phyloP scores from a whole-genome alignment of 352 stramenopile species.

The Phytopythium aichiense region DNA sequence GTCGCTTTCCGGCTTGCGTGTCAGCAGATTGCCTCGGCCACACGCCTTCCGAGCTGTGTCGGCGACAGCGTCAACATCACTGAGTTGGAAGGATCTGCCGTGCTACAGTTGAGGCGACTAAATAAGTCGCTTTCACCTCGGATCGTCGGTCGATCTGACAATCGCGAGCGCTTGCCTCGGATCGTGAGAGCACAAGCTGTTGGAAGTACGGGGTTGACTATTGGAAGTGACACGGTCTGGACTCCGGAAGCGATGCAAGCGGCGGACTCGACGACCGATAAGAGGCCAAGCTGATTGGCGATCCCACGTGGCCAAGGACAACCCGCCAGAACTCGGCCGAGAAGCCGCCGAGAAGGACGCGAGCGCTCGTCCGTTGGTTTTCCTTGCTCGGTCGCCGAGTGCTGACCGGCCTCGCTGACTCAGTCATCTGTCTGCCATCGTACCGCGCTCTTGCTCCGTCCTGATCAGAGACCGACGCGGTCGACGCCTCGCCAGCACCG shows the following conservation, averaged over 20 bases:
- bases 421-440: not conserved
- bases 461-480: not conserved
- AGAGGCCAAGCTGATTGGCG: too few species aligned
- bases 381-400: not conserved
- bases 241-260: too few species aligned
- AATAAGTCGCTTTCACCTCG: not conserved
- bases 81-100: too few species aligned
- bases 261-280: too few species aligned
- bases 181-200: too few species aligned
- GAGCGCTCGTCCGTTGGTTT: not conserved
- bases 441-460: not conserved
- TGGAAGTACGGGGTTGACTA: too few species aligned
- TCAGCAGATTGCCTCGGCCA: constrained; percentile 4
- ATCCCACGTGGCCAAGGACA: too few species aligned
- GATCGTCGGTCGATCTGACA: too few species aligned
- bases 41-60: too few species aligned
- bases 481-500: not conserved
- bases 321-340: not conserved
- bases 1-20: not conserved
- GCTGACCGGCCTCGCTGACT: not conserved
- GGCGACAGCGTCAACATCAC: too few species aligned
- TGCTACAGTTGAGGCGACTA: not conserved
- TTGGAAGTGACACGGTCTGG: too few species aligned
- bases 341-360: not conserved
- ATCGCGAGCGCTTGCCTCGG: too few species aligned